Evolutionary conservation across 1,284 basidiomycete genomes (phyloP).

Genomic region (Stygiomarasmius scandens): DNA sequence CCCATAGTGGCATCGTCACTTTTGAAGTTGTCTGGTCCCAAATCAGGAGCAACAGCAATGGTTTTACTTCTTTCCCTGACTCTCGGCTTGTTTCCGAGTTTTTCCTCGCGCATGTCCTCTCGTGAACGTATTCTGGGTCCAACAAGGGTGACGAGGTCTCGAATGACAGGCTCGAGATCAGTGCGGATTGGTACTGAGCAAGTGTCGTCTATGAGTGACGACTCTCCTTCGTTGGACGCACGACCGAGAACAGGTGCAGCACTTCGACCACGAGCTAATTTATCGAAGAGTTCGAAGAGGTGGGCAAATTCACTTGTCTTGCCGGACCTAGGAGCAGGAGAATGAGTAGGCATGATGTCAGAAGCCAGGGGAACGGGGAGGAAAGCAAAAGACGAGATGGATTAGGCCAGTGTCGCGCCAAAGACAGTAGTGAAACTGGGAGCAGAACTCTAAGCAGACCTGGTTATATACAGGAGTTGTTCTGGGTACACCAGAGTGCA

Average conservation of each 20-base stretch:
- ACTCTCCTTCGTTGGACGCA: no score
- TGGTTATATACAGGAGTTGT: no score
- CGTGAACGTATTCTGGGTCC: constrained; percentile 23
- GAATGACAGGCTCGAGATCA: constrained; percentile 49
- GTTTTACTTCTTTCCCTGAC: constrained; percentile 32
- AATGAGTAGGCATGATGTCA: not conserved
- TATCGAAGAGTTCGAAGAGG: constrained; percentile 57
- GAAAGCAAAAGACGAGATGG: no score
- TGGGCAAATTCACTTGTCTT: constrained; percentile 53
- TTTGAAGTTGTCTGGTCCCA: not conserved
- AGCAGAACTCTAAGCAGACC: no score
- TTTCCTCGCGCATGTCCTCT: constrained; percentile 17
- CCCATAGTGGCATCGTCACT: not conserved
- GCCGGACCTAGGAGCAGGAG: constrained; percentile 10
- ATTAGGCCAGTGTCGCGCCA: no score
- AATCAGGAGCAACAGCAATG: constrained; percentile 20
- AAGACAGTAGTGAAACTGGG: no score
- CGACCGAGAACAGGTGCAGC: constrained; percentile 13
- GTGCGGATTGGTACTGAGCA: constrained; percentile 37
- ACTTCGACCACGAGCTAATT: constrained; percentile 44
- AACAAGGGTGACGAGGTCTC: constrained; percentile 44
- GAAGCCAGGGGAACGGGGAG: not conserved
- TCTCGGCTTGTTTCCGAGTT: constrained; percentile 18
- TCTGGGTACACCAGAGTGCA: no score
- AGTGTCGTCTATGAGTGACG: constrained; percentile 25